These are phyloP conservation scores for Cryomyces minteri DNA, from an alignment of 495 filamentous ascomycete species.

Conservation along the genomic window DNA sequence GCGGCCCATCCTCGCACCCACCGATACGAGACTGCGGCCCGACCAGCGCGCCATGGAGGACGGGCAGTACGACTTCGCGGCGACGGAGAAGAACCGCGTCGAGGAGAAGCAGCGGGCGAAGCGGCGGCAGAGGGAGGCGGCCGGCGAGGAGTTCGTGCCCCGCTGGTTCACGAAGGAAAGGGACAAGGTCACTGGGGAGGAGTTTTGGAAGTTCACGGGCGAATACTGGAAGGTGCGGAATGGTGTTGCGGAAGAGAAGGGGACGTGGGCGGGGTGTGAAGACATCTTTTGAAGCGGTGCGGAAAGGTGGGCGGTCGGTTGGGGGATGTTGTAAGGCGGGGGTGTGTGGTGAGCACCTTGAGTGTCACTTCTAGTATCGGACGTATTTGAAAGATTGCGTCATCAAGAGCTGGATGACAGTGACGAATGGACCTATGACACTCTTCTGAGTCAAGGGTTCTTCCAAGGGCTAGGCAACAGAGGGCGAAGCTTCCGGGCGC, in stretches of 20 bases:
- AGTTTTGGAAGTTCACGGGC: slow-evolving; percentile 75
- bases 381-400: too few relatives aligned
- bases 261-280: slow-evolving; percentile 35
- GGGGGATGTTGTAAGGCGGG: too few relatives aligned
- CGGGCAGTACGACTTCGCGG: slow-evolving; percentile 83
- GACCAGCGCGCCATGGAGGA: slow-evolving; percentile 99
- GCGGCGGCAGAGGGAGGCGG: slow-evolving; percentile 50
- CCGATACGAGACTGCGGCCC: slow-evolving; percentile 75
- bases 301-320: too few relatives aligned
- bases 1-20: slow-evolving; percentile 59
- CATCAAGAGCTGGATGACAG: too few relatives aligned
- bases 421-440: too few relatives aligned
- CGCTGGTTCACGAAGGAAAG: slow-evolving; percentile 63
- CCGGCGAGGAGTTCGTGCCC: slow-evolving; percentile 64
- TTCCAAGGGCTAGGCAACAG: too few relatives aligned
- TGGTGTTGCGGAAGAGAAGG: slow-evolving; percentile 30
- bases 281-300: slow-evolving; percentile 38
- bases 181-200: slow-evolving; percentile 68
- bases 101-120: slow-evolving; percentile 84
- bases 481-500: too few relatives aligned
- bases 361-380: too few relatives aligned
- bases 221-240: slow-evolving; percentile 68
- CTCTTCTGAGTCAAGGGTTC: too few relatives aligned
- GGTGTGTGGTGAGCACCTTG: too few relatives aligned
- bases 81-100: slow-evolving; percentile 81